Evolutionary conservation across 306 rosid species (phyloP), one percentile per base, ranked within the genome.

Genomic region (Vigna nakashimae): DNA sequence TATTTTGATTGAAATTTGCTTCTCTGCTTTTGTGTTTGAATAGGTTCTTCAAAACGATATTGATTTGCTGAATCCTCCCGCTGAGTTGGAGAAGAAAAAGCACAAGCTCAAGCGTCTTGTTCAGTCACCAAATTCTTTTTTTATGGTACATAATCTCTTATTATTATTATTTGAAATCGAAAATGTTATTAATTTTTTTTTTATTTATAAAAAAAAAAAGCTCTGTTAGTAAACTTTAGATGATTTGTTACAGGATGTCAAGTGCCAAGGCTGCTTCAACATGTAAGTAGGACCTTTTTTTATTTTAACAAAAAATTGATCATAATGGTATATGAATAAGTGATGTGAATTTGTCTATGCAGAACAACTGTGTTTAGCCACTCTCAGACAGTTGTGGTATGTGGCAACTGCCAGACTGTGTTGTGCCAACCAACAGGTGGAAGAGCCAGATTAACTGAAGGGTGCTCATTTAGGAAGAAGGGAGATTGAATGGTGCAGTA

Each of bases 341-440:
- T 2, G 2, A 4, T 2, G 4, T 68, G 63, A 68, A 16, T 75
- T 17, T 64, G 30, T 46, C 17, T 7, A 11, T 69, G 82, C 86
- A 87, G 88, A 51, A 87, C 90, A 6, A 87, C 90, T 20, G 90
- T 87, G 13, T 87, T 87, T 56, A 87, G 90, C 67, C 90, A 84
- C 80, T 84, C 90, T 34, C 86, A 84, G 56, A 87, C 90, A 0
- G 90, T 87, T 53, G 90, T 87, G n/a, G 90, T 84, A 2, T 87
- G 90, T 0, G 87, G 90, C 2, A 87, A 87, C 48, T 87, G 90
- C 74, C 90, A 87, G 42, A 75, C 86, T 1, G 88, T 87, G 11
- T 55, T 87, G 52, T 87, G 90, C 76, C 90, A 87, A 56, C 90
- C 90, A 1, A 87, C 90, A 0, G 90, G 90, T 4, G 90, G 90